A percentile compares a stretch with the other conserved stretches of the same genome.
Evolutionary conservation across 169 alveolate species (phyloP).

Genomic region (Cryptosporidium tyzzeri): DNA sequence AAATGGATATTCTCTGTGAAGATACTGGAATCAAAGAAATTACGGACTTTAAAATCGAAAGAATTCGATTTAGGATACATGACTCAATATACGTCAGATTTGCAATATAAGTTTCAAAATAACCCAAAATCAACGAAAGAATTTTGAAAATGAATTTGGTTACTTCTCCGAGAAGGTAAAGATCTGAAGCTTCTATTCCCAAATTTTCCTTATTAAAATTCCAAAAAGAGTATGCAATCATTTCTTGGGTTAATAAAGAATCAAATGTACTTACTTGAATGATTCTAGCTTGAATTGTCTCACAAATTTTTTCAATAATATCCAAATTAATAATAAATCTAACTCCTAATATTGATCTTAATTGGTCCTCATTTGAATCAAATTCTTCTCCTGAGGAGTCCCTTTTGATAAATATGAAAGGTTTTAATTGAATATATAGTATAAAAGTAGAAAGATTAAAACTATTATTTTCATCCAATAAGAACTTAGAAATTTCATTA

Average conservation of each 20-base stretch:
- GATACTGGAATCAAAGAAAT: background rate
- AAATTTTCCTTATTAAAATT: background rate
- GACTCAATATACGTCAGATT: background rate
- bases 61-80: background rate
- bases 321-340: background rate
- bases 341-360: background rate
- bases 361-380: background rate
- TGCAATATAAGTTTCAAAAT: background rate
- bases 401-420: background rate
- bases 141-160: background rate
- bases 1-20: constrained; percentile 1
- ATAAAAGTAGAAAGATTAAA: constrained; percentile 5
- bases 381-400: background rate
- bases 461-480: background rate
- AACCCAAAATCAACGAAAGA: constrained; percentile 1
- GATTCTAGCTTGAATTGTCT: background rate
- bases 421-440: constrained; percentile 10
- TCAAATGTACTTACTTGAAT: background rate
- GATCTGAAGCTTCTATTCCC: background rate
- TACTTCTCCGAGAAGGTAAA: background rate
- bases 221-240: background rate
- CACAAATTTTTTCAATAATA: background rate
- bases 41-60: background rate
- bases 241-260: background rate
- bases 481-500: constrained; percentile 9